A percentile compares a stretch with the other conserved stretches of the same genome.
phyloP scores from a whole-genome alignment of 495 filamentous ascomycete genomes.

The Parmelia sp. region DNA sequence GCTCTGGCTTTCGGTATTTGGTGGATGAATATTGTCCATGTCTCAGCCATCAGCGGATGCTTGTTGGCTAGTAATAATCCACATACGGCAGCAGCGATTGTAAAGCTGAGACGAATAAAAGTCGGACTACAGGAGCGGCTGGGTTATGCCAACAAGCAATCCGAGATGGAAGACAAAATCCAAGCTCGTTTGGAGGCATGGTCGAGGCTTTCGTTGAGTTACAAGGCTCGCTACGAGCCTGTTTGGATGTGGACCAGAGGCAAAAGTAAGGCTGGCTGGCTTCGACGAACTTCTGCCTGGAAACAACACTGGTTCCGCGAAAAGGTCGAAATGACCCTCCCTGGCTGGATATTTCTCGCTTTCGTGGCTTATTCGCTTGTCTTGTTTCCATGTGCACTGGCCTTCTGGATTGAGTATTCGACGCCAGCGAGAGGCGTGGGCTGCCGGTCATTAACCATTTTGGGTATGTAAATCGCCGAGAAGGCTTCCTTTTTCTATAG shows the following conservation, averaged over 20 bases:
- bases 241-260: conserved; percentile 32
- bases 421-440: conserved; percentile 39
- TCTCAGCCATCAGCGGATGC: conserved; percentile 27
- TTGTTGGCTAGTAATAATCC: conserved; percentile 27
- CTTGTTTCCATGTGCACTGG: conserved; percentile 33
- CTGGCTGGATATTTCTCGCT: conserved; percentile 30
- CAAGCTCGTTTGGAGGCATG: conserved; percentile 17
- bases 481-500: not conserved
- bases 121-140: conserved; percentile 7
- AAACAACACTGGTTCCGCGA: conserved; percentile 18
- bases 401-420: conserved; percentile 37
- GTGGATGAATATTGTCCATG: conserved; percentile 27
- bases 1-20: conserved; percentile 45
- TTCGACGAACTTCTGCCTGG: conserved; percentile 20
- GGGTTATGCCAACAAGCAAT: not conserved
- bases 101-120: not conserved
- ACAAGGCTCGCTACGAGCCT: conserved; percentile 27
- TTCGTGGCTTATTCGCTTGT: conserved; percentile 28
- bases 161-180: conserved; percentile 17
- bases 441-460: conserved; percentile 38
- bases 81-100: conserved; percentile 20
- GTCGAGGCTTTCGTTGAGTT: conserved; percentile 19
- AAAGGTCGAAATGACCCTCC: conserved; percentile 23
- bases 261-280: conserved; percentile 25
- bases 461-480: conserved; percentile 11